Evolutionary conservation across 192 early-diverging fungal species (phyloP).

Genomic region (Radiomyces spectabilis): DNA sequence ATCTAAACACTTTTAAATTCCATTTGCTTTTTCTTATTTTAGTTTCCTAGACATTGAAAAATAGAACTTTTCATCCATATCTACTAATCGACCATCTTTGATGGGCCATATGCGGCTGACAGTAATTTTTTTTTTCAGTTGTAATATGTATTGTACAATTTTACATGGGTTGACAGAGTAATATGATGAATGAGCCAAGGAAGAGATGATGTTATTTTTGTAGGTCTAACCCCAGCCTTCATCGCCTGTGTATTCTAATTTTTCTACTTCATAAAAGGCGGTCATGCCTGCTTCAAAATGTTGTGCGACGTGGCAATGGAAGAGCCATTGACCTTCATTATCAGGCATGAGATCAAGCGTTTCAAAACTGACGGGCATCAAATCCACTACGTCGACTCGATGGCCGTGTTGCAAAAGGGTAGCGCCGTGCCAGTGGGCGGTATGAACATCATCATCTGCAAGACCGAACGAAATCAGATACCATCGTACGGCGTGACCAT

Average conservation of each 20-base stretch:
- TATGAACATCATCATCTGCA: constrained; percentile 13
- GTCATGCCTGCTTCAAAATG: constrained; percentile 38
- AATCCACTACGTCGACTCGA: constrained; percentile 35
- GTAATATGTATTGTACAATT: too few species aligned
- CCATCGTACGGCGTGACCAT: constrained; percentile 17
- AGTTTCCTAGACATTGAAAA: too few species aligned
- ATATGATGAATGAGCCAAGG: too few species aligned
- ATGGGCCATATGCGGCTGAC: too few species aligned
- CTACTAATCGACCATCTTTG: too few species aligned
- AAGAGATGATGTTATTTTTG: too few species aligned
- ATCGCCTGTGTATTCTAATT: constrained; percentile 19
- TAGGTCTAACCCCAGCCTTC: constrained; percentile 34
- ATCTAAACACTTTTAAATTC: too few species aligned
- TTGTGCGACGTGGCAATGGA: constrained; percentile 35
- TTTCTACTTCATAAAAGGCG: constrained; percentile 30
- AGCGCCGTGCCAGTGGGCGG: constrained; percentile 34
- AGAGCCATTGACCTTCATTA: constrained; percentile 34
- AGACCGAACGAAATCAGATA: constrained; percentile 19
- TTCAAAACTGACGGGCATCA: constrained; percentile 26
- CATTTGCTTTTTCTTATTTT: too few species aligned
- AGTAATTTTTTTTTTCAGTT: too few species aligned
- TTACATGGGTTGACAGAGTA: too few species aligned
- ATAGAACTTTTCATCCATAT: too few species aligned
- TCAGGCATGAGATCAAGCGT: constrained; percentile 33
- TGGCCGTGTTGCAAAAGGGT: constrained; percentile 28